phyloP scores from a whole-genome alignment of 495 filamentous ascomycete genomes.

The Penicillium desertorum region DNA sequence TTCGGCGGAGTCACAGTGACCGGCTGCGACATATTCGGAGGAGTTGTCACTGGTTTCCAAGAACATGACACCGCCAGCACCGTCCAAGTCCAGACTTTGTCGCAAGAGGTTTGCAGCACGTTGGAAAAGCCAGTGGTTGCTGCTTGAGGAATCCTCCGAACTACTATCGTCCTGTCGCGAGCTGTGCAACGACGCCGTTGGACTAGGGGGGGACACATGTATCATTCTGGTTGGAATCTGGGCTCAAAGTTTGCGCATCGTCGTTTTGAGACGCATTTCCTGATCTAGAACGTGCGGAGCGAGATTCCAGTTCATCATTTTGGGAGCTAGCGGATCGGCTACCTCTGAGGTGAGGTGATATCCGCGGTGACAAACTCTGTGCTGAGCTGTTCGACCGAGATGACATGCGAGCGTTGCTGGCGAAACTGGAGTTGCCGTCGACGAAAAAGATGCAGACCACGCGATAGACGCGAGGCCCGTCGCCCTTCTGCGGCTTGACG shows the following conservation, averaged over 20 bases:
- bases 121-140: slow-evolving; percentile 36
- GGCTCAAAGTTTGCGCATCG: neutral
- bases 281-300: neutral
- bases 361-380: neutral
- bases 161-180: neutral
- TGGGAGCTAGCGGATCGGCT: neutral
- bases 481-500: slow-evolving; percentile 48
- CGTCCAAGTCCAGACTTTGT: slow-evolving; percentile 44
- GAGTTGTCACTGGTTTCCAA: slow-evolving; percentile 24
- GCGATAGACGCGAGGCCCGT: slow-evolving; percentile 51
- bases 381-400: neutral
- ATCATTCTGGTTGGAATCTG: neutral
- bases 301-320: neutral
- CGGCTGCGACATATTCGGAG: slow-evolving; percentile 7
- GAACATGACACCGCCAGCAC: slow-evolving; percentile 44
- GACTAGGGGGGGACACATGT: neutral
- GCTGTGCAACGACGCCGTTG: neutral
- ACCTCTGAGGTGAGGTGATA: neutral
- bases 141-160: slow-evolving; percentile 9
- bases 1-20: slow-evolving; percentile 8
- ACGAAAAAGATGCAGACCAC: slow-evolving; percentile 57
- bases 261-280: neutral
- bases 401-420: slow-evolving; percentile 12
- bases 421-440: slow-evolving; percentile 34
- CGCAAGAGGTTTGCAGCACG: slow-evolving; percentile 49